Conservation (phyloP, 2,329 filamentous ascomycete species). For the Stachybotrys echinatus region DNA sequence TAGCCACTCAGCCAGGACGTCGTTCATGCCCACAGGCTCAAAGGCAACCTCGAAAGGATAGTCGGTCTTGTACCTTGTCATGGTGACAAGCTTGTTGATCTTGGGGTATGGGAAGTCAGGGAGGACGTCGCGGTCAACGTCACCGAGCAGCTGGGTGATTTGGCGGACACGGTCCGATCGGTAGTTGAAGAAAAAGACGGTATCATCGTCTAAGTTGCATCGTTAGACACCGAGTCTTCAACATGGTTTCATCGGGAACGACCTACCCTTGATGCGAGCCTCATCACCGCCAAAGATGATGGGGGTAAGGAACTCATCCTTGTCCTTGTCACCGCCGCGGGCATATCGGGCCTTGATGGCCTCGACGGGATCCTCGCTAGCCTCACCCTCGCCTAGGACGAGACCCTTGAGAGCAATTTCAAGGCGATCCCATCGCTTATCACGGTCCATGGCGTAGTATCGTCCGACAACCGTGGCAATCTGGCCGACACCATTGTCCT, state of each 20-base stretch:
- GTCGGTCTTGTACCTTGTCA: conserved; percentile 97
- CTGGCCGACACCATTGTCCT: conserved; percentile 82
- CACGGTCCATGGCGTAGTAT: conserved; percentile 99
- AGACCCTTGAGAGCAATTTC: conserved; percentile 87
- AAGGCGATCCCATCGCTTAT: conserved; percentile 97
- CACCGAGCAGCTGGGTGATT: conserved; percentile 89
- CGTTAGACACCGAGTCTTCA: no score
- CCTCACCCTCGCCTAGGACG: conserved; percentile 80
- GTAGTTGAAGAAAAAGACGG: conserved; percentile 99
- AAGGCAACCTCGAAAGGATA: conserved; percentile 92
- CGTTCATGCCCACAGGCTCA: conserved; percentile 90
- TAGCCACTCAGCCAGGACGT: conserved; percentile 97
- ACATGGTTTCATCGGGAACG: no score
- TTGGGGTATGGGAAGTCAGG: conserved; percentile 94
- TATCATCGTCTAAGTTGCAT: conserved; percentile 65
- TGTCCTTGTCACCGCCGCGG: conserved; percentile 63
- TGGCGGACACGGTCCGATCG: conserved; percentile 95
- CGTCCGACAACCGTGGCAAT: conserved; percentile 90
- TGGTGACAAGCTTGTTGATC: conserved; percentile 79
- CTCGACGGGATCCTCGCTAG: conserved; percentile 75
- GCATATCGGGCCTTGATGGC: conserved; percentile 85
- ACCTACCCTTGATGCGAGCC: conserved; percentile 74
- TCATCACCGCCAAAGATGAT: conserved; percentile 91
- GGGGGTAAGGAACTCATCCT: conserved; percentile 96
- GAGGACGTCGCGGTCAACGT: conserved; percentile 82